These are phyloP conservation scores for Testicularia cyperi DNA, from an alignment of 1,284 basidiomycete genomes.

Conservation along the genomic window DNA sequence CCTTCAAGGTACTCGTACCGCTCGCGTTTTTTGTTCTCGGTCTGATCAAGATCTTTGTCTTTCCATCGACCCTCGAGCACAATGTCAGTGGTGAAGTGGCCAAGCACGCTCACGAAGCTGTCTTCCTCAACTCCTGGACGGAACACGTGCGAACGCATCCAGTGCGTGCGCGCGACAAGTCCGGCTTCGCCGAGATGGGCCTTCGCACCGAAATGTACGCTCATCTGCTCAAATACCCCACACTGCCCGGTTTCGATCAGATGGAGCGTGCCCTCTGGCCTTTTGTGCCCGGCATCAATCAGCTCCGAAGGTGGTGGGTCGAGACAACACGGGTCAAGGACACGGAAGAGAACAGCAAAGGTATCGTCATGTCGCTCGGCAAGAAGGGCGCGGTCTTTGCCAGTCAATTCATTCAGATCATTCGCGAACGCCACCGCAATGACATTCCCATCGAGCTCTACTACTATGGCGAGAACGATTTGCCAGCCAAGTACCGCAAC, in stretches of 20 bases:
- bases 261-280: slow-evolving; percentile 40
- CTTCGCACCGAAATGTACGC: slow-evolving; percentile 39
- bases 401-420: slow-evolving; percentile 36
- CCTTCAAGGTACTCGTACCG: slow-evolving; percentile 6
- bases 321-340: not conserved
- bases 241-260: slow-evolving; percentile 29
- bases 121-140: slow-evolving; percentile 34
- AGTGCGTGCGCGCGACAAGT: slow-evolving; percentile 27
- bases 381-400: slow-evolving; percentile 31
- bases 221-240: slow-evolving; percentile 29
- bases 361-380: slow-evolving; percentile 43
- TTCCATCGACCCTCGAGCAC: slow-evolving; percentile 5
- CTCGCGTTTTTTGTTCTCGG: slow-evolving; percentile 8
- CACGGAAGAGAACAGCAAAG: not conserved
- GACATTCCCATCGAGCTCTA: slow-evolving; percentile 40
- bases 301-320: slow-evolving; percentile 23
- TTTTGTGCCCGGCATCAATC: slow-evolving; percentile 38
- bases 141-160: slow-evolving; percentile 34
- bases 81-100: slow-evolving; percentile 14
- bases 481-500: slow-evolving; percentile 33
- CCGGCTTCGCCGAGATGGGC: slow-evolving; percentile 42
- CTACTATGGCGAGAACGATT: slow-evolving; percentile 43
- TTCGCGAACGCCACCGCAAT: slow-evolving; percentile 28
- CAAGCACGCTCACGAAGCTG: slow-evolving; percentile 16
- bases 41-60: slow-evolving; percentile 2